phyloP scores from a whole-genome alignment of 106 monocot genomes.

The Platanthera guangdongensis region DNA sequence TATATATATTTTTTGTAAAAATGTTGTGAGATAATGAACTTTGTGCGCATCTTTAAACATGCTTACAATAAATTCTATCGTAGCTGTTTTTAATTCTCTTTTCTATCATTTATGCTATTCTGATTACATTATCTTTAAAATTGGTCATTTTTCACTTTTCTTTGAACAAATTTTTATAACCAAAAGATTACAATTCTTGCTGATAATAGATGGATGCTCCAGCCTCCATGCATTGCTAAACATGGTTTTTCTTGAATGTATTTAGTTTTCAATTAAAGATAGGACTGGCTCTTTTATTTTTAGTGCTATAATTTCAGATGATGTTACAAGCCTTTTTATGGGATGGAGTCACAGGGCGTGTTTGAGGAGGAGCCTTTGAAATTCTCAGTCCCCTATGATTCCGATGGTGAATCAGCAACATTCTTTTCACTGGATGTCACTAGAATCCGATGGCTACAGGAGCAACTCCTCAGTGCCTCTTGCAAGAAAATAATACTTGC shows the following conservation, averaged over 20 bases:
- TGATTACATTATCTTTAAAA: neutral
- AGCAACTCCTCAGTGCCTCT: too few relatives aligned
- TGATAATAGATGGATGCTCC: slow-evolving; percentile 4
- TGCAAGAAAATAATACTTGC: too few relatives aligned
- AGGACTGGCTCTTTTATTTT: neutral
- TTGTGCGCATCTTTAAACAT: neutral
- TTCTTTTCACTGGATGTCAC: too few relatives aligned
- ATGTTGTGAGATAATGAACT: neutral
- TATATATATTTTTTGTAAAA: neutral
- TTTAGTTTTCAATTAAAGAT: neutral
- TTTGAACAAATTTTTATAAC: neutral
- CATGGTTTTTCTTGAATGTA: neutral
- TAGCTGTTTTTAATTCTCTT: neutral
- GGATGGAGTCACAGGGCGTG: too few relatives aligned
- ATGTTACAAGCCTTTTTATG: too few relatives aligned
- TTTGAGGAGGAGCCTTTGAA: too few relatives aligned
- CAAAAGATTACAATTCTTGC: neutral
- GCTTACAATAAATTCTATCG: neutral
- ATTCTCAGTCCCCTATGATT: too few relatives aligned
- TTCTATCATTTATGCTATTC: neutral
- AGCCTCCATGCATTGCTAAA: neutral
- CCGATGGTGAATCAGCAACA: too few relatives aligned
- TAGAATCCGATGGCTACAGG: too few relatives aligned
- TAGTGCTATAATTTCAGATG: neutral
- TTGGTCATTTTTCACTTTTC: neutral